Base-by-base conservation (phyloP, 192 early-diverging fungal species). In the Chytriomyces sp. region DNA sequence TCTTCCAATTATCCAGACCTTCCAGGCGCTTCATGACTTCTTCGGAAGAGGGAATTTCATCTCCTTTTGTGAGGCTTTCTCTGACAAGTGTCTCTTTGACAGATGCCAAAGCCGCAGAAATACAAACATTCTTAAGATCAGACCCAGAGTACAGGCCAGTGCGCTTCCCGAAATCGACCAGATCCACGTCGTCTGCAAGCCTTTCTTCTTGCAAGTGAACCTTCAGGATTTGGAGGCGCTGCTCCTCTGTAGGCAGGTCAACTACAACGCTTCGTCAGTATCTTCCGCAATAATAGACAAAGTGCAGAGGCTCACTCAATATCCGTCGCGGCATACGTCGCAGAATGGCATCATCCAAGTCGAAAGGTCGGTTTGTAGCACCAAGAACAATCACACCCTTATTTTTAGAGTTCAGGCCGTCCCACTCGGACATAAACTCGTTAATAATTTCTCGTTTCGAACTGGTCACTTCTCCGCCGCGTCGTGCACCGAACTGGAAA, bases 351-450 rank as follows among this genome's bases (percentile, higher is more conserved):
- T 99, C 96, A 73, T 99, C 96, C 66, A 99, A 80, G 72, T 98
- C 96, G 81, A 96, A 98, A 12, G 96, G 96, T 32, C 96, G 81
- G 76, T 99, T 99, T 2, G 96, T 99, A 3, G 96, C 95, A 17
- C 80, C 94, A 87, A 96, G 89, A 12, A 96, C 82, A 65, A 94
- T 88, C 22, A 96, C 86, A 32, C 93, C 91, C 38, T 86, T 75
- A 72, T 94, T 94, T 38, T 87, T 77, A 2, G 85, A 84, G 7
- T 31, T 75, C 19, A 85, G 34, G 8, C 78, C 73, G 67, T 64
- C 64, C 69, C 96, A 99, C 76, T 99, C 96, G 17, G 89, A 86
- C 95, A 98, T 98, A 66, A 99, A 95, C 79, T 98, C 93, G 70
- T 92, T 96, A 37, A 92, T 73, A 33, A 81, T 64, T 58, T 82